Evolutionary conservation across 2,329 filamentous ascomycete species (phyloP).

Genomic region (Aspergillus sp.): DNA sequence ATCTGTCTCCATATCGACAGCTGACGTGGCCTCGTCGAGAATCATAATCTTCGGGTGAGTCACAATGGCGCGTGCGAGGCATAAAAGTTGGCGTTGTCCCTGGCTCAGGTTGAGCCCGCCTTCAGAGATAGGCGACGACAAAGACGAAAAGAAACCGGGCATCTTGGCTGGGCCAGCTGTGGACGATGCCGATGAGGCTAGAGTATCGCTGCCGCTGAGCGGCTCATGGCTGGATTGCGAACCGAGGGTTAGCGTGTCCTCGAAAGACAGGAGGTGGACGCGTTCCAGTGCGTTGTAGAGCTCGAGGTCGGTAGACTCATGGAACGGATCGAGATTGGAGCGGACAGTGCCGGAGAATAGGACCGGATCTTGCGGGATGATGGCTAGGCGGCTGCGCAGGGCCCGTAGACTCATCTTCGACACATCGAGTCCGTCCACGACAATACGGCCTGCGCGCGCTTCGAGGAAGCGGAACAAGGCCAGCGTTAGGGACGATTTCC

Average conservation of each 20-base stretch:
- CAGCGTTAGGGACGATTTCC: not conserved
- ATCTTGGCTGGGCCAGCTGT: conserved; percentile 8
- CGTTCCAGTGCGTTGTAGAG: conserved; percentile 67
- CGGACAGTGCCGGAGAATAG: conserved; percentile 76
- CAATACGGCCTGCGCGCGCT: conserved; percentile 18
- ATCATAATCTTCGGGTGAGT: conserved; percentile 73
- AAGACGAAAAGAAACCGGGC: conserved; percentile 54
- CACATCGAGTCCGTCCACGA: conserved; percentile 45
- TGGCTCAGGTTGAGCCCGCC: conserved; percentile 61
- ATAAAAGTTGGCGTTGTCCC: conserved; percentile 28
- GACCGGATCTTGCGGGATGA: conserved; percentile 80
- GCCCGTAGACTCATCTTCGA: conserved; percentile 46
- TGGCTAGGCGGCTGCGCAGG: conserved; percentile 67
- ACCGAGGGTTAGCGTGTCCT: conserved; percentile 32
- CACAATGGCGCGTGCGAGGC: conserved; percentile 52
- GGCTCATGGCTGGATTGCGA: conserved; percentile 9
- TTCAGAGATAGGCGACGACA: conserved; percentile 64
- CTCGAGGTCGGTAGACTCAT: conserved; percentile 65
- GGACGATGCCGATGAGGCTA: conserved; percentile 7
- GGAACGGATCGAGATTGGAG: conserved; percentile 73
- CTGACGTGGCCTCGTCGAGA: conserved; percentile 74
- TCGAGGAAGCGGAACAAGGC: conserved; percentile 26
- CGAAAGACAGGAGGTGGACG: conserved; percentile 62
- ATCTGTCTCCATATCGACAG: conserved; percentile 76
- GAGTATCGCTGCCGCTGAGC: conserved; percentile 10